Base-by-base conservation (phyloP, 495 filamentous ascomycete genomes). In the Paragyromitra xinjiangensis region DNA sequence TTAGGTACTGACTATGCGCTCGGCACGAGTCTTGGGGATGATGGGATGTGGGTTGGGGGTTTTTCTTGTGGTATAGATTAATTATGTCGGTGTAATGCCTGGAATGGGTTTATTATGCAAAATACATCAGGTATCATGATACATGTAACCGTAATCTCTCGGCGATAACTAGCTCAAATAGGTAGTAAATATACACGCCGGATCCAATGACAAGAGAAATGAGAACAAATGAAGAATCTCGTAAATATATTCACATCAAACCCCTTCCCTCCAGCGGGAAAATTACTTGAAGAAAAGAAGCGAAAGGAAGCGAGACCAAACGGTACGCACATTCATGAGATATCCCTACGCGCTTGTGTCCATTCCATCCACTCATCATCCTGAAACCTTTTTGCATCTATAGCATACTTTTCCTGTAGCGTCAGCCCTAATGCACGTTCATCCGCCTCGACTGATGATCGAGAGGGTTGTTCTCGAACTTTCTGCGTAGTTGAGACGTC, bases 311-410 rank as follows among this genome's bases (percentile, higher is more conserved):
- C 9, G 16, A 68, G 42, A 24, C 34, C 6, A 44, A 22, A 16
- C 24, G 11, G 16, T 26, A 26, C 34, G 26, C 44, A 44, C 37
- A 42, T 22, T 63, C 37, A 63, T 26, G 26, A 58, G 22, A 29
- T 5, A 11, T 51, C 14, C 64, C 22, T 16, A 19, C 66, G 51
- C 37, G 26, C 42, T 44, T 58, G 50, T 8, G 37, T 7, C 66
- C 50, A 69, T 26, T 40, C 51, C 51, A 22, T 24, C 50, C 50
- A 58, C n/a, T 56, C 66, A 7, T 56, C 50, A 58, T 69, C 66
- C 14, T 69, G 66, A 44, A 69, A n/a, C 51, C 39, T 69, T 58
- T 58, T 39, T 2, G 50, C 51, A 58, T 42, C 50, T 7, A 34
- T n/a, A 26, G 26, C 19, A 69, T 42, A 24, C 44, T 34, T 34